Conservation (phyloP, 2,329 filamentous ascomycete genomes). For the Pseudohalonectria lignicola region DNA sequence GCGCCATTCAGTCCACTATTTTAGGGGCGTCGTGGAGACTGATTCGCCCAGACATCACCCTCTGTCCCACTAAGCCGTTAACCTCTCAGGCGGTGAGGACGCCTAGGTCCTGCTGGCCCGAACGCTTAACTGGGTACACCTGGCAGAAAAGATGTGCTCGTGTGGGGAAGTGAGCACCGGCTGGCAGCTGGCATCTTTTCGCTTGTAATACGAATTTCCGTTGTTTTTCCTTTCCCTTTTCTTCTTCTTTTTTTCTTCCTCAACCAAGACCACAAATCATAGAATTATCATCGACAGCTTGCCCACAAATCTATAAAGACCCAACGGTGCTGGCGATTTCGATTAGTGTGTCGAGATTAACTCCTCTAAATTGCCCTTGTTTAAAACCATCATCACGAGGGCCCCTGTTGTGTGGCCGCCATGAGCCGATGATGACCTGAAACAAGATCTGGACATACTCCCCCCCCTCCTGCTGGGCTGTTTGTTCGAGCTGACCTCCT, state of each 20-base stretch:
- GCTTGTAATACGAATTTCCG: neutral
- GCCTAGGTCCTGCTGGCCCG: neutral
- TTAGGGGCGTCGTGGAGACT: too few species aligned
- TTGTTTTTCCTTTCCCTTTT: constrained; percentile 8
- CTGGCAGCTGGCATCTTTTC: neutral
- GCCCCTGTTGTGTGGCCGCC: constrained; percentile 49
- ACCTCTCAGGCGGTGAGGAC: constrained; percentile 3
- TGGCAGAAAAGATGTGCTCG: neutral
- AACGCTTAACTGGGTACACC: neutral
- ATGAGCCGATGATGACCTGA: constrained; percentile 61
- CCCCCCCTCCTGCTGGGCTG: too few species aligned
- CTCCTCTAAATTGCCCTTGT: constrained; percentile 38
- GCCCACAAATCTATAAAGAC: constrained; percentile 15
- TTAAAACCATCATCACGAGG: constrained; percentile 61
- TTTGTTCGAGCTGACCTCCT: too few species aligned
- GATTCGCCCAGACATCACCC: too few species aligned
- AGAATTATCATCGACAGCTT: constrained; percentile 24
- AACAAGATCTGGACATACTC: constrained; percentile 46
- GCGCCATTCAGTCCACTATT: too few species aligned
- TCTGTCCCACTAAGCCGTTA: constrained; percentile 1
- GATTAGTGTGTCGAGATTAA: constrained; percentile 48
- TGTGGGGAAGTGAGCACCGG: neutral
- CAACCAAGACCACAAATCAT: constrained; percentile 19
- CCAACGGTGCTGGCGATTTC: constrained; percentile 38
- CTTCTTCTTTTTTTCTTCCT: constrained; percentile 10